Base-by-base conservation (phyloP, 257 asterid species). In the Parsonsia alboflavescens region DNA sequence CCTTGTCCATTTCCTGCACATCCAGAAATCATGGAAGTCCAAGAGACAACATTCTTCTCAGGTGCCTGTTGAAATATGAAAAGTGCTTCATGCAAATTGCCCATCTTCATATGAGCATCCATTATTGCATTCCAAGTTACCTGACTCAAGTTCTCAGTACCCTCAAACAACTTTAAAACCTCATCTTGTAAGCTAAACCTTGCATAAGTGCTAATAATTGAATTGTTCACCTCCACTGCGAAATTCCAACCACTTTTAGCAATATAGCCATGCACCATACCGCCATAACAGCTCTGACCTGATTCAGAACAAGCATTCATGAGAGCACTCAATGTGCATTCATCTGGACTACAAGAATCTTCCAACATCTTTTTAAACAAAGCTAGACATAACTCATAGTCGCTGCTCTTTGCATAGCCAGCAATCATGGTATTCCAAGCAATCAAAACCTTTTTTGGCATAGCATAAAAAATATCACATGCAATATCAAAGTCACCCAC, bases 341-440 rank as follows among this genome's bases (percentile, higher is more conserved):
- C 84, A 77, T 91, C 96, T 0, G 92, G 91, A 19, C 78, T 10
- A 78, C 81, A 80, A 49, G 79, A 73, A 58, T 88, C 89, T 64
- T 77, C 86, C n/a, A 87, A 59, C 97, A 89, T 88, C 78, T 72
- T 78, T 84, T 84, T 88, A 65, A 89, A 89, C 72, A 88, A 71
- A 54, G 78, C 83, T 54, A 88, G 57, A 78, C 88, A 85, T 45
- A 76, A 33, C 65, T 79, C 83, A 13, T 75, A 57, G 73, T 85
- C 83, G 4, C 88, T 86, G 75, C 75, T 71, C 73, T 82, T 89
- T 6, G 90, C 85, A 67, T 73, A 81, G 64, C 93, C 91, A 67
- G 89, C 80, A 85, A 91, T 88, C 73, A 89, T 62, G 30, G 92
- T 89, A 78, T 88, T 91, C 96, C 93, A 89, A 57, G 92, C 92